Conservation (phyloP, 164 flowering plant species). For the Amborella trichopoda region DNA sequence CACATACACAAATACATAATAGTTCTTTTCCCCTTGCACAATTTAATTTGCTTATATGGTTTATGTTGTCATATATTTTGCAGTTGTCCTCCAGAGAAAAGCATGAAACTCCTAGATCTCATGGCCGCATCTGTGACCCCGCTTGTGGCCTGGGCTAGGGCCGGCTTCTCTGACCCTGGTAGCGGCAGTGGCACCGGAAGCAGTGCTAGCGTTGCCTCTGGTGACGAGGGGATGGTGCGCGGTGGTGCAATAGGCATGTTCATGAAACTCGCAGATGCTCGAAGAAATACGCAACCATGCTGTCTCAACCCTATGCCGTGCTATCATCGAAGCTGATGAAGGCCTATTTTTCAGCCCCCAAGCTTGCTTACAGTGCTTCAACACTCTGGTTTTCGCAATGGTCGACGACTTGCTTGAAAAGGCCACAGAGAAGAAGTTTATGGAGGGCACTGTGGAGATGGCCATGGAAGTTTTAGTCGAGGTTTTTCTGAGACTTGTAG, state of each 20-base stretch:
- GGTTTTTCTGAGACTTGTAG: slow-evolving; percentile 51
- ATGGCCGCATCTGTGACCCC: slow-evolving; percentile 49
- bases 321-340: slow-evolving; percentile 51
- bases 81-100: too few species aligned
- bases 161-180: slow-evolving; percentile 44
- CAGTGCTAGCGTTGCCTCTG: too few species aligned
- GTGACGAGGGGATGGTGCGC: too few species aligned
- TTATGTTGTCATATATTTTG: too few species aligned
- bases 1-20: too few species aligned
- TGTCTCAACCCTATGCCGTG: slow-evolving; percentile 31
- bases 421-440: slow-evolving; percentile 65
- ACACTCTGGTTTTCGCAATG: slow-evolving; percentile 70
- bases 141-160: slow-evolving; percentile 49
- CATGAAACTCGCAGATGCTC: slow-evolving; percentile 63
- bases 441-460: slow-evolving; percentile 56
- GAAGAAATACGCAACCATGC: slow-evolving; percentile 87
- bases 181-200: slow-evolving; percentile 19
- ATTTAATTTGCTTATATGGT: too few species aligned
- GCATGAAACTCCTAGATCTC: slow-evolving; percentile 49
- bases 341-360: slow-evolving; percentile 44
- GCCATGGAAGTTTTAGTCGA: slow-evolving; percentile 69
- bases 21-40: too few species aligned
- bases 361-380: slow-evolving; percentile 39
- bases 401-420: slow-evolving; percentile 90
- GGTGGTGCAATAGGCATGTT: too few species aligned